Evolutionary conservation across 805 yeast species (phyloP).

Genomic region (Ogataea haglerorum): DNA sequence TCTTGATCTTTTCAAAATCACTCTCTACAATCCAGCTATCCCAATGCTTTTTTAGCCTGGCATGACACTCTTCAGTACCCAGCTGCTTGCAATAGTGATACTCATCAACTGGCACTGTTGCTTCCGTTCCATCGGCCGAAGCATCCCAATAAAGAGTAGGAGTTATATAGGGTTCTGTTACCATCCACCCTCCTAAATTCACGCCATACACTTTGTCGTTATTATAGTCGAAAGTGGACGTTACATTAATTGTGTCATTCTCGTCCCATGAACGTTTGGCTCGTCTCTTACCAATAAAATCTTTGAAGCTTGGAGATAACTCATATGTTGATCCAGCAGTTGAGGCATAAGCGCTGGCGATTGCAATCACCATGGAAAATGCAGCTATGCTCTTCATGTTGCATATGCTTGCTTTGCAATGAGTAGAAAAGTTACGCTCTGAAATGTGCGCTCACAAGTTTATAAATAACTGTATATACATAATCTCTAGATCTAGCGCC

Average conservation of each 20-base stretch:
- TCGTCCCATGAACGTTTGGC: conserved; percentile 7
- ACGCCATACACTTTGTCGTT: conserved; percentile 40
- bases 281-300: conserved; percentile 6
- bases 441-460: neutral
- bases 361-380: neutral
- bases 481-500: conserved; percentile 6
- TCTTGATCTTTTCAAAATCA: conserved; percentile 51
- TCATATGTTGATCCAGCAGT: conserved; percentile 1
- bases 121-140: conserved; percentile 27
- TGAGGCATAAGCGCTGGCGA: neutral
- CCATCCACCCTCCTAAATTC: conserved; percentile 70
- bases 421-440: neutral
- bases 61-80: conserved; percentile 45
- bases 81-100: conserved; percentile 47
- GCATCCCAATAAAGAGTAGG: conserved; percentile 52
- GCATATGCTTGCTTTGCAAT: neutral
- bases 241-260: conserved; percentile 1
- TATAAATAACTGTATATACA: conserved; percentile 3
- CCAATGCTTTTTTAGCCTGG: conserved; percentile 52
- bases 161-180: conserved; percentile 67
- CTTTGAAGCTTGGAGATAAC: conserved; percentile 11
- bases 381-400: conserved; percentile 1
- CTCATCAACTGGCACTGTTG: conserved; percentile 57
- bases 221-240: conserved; percentile 20
- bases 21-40: conserved; percentile 53